These are phyloP conservation scores for Cylindrotheca closterium DNA, from an alignment of 108 stramenopile genomes.

Conservation along the genomic window DNA sequence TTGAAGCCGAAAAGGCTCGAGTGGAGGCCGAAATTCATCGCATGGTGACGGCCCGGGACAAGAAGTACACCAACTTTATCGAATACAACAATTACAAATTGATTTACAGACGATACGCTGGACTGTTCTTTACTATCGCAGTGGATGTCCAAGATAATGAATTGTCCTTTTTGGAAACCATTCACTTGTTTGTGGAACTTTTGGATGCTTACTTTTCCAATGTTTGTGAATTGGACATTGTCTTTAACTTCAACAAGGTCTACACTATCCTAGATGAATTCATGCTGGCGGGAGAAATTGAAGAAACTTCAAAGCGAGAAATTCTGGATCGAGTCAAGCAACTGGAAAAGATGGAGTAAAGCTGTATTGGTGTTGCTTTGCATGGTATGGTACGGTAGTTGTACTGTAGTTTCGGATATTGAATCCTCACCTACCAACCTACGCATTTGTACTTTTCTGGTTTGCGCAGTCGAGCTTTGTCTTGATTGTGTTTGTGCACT, in stretches of 20 bases:
- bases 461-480: no score
- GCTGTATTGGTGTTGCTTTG: no score
- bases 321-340: slow-evolving; percentile 89
- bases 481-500: neutral
- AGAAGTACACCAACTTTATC: slow-evolving; percentile 99
- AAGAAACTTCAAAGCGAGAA: slow-evolving; percentile 91
- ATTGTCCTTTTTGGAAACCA: slow-evolving; percentile 94
- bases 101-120: slow-evolving; percentile 98
- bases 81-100: slow-evolving; percentile 99
- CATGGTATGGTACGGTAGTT: no score
- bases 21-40: slow-evolving; percentile 97
- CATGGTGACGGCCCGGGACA: slow-evolving; percentile 94
- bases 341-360: slow-evolving; percentile 89
- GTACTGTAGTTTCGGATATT: no score
- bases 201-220: slow-evolving; percentile 98
- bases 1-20: slow-evolving; percentile 91
- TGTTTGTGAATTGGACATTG: slow-evolving; percentile 99
- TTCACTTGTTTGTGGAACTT: slow-evolving; percentile 99
- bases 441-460: no score
- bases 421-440: no score
- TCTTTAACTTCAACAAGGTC: slow-evolving; percentile 99
- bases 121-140: slow-evolving; percentile 97
- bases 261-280: slow-evolving; percentile 98
- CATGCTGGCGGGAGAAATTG: slow-evolving; percentile 97
- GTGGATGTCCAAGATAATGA: slow-evolving; percentile 99